Evolutionary conservation across 257 asterid species (phyloP).

Genomic region (Anisodus tanguticus): DNA sequence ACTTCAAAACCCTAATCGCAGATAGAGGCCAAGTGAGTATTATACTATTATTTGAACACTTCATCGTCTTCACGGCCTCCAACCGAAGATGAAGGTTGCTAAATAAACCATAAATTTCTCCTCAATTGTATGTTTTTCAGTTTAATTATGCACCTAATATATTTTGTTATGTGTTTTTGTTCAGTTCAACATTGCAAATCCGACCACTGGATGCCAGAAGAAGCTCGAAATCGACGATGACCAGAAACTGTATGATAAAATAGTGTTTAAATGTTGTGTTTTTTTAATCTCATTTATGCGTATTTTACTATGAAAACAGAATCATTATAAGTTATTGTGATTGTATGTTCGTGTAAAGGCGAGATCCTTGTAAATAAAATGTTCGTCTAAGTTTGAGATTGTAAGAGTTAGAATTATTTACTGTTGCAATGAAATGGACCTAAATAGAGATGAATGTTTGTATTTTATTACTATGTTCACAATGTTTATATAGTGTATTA

Average conservation of each 20-base stretch:
- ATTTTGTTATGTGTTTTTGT: neutral
- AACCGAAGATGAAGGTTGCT: conserved; percentile 24
- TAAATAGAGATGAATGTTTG: too few species aligned
- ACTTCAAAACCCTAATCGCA: neutral
- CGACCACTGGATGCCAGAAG: conserved; percentile 28
- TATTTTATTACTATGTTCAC: too few species aligned
- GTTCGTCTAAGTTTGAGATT: too few species aligned
- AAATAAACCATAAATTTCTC: neutral
- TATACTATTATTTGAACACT: neutral
- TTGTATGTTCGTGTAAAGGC: neutral
- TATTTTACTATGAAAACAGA: neutral
- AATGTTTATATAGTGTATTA: too few species aligned
- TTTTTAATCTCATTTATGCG: neutral
- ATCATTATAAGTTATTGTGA: neutral
- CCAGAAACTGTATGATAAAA: conserved; percentile 23
- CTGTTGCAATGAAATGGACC: too few species aligned
- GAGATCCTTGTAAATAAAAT: too few species aligned
- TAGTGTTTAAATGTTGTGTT: too few species aligned
- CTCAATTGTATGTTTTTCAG: neutral
- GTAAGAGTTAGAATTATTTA: too few species aligned
- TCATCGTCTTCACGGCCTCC: conserved; percentile 16
- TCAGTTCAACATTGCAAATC: neutral
- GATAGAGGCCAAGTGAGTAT: neutral
- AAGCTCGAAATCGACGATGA: conserved; percentile 25
- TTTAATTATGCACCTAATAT: neutral